phyloP scores from a whole-genome alignment of 1,284 basidiomycete genomes.

The Puccinia horiana region DNA sequence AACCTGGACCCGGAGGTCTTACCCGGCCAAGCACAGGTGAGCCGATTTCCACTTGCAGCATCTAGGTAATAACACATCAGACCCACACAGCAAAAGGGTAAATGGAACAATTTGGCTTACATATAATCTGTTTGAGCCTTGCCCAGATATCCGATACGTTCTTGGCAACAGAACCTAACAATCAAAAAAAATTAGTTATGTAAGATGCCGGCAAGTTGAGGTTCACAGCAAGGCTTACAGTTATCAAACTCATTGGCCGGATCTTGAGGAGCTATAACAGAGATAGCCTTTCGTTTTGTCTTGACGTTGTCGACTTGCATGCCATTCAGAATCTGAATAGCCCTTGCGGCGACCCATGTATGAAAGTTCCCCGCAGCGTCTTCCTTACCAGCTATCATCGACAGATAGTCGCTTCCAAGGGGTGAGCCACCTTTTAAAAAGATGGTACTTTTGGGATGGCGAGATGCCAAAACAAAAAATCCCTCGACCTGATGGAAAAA shows the following conservation, averaged over 20 bases:
- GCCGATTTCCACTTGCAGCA: not conserved
- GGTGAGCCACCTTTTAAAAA: not conserved
- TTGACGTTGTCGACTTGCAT: not conserved
- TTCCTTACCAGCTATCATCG: not conserved
- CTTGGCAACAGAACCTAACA: not conserved
- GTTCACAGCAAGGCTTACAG: not conserved
- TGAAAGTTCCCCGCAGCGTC: not conserved
- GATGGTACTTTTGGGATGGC: not conserved
- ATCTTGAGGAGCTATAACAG: too few species aligned
- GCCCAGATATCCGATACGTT: not conserved
- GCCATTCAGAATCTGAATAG: not conserved
- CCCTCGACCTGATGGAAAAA: constrained; percentile 9
- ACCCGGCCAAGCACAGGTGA: not conserved
- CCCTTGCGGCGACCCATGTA: not conserved
- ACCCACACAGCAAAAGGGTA: too few species aligned
- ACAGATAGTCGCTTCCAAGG: not conserved
- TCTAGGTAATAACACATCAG: too few species aligned
- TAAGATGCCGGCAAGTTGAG: not conserved
- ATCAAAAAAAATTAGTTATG: not conserved
- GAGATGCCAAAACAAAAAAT: too few species aligned
- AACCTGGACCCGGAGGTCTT: not conserved
- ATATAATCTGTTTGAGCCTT: not conserved
- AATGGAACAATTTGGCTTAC: too few species aligned
- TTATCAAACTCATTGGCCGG: too few species aligned
- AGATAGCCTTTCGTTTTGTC: not conserved